These are phyloP conservation scores for Coprinopsis cinerea DNA, from an alignment of 768 basidiomycete genomes.

Conservation along the genomic window DNA sequence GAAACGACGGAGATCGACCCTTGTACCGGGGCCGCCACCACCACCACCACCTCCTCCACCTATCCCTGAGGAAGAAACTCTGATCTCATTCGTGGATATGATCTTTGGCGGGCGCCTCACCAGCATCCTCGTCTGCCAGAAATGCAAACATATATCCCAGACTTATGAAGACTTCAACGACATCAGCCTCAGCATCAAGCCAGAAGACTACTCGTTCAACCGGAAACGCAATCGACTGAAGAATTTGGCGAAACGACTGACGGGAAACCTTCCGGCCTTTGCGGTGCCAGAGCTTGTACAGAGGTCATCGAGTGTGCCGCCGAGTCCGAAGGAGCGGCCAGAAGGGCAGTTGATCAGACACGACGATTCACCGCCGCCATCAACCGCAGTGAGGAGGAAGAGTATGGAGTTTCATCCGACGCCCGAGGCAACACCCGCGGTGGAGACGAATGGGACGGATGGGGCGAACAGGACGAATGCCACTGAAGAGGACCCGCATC, in stretches of 20 bases:
- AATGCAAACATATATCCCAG: conserved; percentile 89
- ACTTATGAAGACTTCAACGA: conserved; percentile 94
- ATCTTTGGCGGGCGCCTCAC: conserved; percentile 87
- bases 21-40: conserved; percentile 19
- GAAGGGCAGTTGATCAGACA: conserved; percentile 11
- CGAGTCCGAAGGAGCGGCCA: conserved; percentile 13
- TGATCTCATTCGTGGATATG: conserved; percentile 78
- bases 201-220: conserved; percentile 57
- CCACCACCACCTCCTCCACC: conserved; percentile 13
- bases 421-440: not conserved
- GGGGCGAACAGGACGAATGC: not conserved
- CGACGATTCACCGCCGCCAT: conserved; percentile 7
- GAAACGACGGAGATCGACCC: conserved; percentile 34
- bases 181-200: conserved; percentile 83
- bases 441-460: not conserved
- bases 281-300: conserved; percentile 5
- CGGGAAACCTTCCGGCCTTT: conserved; percentile 29
- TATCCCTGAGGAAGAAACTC: conserved; percentile 38
- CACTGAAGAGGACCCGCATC: not conserved
- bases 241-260: conserved; percentile 63
- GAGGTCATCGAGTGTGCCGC: conserved; percentile 13
- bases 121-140: conserved; percentile 89
- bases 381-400: conserved; percentile 8
- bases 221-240: conserved; percentile 76
- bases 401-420: conserved; percentile 13